These are phyloP conservation scores for Hysterangium stoloniferum DNA, from an alignment of 768 basidiomycete species.

Conservation along the genomic window DNA sequence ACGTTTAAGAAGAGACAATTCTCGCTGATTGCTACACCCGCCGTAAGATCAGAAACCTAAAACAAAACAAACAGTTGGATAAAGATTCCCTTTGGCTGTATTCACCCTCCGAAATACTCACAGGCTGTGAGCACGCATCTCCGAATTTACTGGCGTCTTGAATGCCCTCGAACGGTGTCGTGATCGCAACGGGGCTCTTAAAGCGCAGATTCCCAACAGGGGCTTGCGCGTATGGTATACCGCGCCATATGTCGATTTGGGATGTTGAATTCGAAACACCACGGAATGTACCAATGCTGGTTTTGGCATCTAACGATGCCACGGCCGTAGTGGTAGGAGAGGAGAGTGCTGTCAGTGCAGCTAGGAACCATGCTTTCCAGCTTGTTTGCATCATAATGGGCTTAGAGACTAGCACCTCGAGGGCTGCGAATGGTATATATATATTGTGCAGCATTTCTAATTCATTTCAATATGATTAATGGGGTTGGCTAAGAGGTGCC, in stretches of 20 bases:
- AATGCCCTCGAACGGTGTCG: constrained; percentile 22
- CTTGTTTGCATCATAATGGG: not conserved
- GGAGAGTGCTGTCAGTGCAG: not conserved
- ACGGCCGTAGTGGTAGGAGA: not conserved
- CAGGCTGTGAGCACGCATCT: constrained; percentile 47
- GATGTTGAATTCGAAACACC: constrained; percentile 30
- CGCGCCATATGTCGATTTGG: constrained; percentile 49
- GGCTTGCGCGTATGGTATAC: constrained; percentile 51
- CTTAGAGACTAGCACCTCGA: too few relatives aligned
- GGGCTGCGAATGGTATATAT: too few relatives aligned
- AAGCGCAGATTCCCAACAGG: constrained; percentile 51
- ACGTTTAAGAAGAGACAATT: constrained; percentile 53
- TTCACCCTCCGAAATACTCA: constrained; percentile 11
- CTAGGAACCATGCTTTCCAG: not conserved
- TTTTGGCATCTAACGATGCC: constrained; percentile 28
- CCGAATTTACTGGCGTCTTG: constrained; percentile 43
- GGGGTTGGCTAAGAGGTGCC: too few relatives aligned
- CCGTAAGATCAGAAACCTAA: constrained; percentile 11
- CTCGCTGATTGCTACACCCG: constrained; percentile 41
- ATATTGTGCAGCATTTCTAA: too few relatives aligned
- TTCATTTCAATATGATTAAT: too few relatives aligned
- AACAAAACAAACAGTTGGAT: too few relatives aligned
- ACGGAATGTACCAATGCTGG: constrained; percentile 39
- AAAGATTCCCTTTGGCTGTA: not conserved
- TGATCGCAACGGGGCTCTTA: constrained; percentile 42